These are phyloP conservation scores for Asclepias syriaca DNA, from an alignment of 257 asterid species.

Conservation along the genomic window DNA sequence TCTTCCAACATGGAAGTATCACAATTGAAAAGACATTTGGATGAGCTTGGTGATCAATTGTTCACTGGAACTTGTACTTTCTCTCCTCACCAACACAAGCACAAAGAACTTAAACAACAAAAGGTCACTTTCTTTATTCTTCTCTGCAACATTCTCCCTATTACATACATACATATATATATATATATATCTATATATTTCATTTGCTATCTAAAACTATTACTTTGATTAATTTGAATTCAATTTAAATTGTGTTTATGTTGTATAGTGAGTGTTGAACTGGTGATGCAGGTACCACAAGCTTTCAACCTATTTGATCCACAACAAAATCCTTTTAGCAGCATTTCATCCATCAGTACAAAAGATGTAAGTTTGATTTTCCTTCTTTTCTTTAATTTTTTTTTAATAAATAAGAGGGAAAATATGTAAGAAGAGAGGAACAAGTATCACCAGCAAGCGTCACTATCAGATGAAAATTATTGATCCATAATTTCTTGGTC, in stretches of 20 bases:
- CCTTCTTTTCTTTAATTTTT: background rate
- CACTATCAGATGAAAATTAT: background rate
- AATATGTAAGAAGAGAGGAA: background rate
- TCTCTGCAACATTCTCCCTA: background rate
- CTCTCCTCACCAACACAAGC: slow-evolving; percentile 47
- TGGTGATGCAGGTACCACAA: slow-evolving; percentile 41
- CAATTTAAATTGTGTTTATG: no score
- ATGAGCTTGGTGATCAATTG: slow-evolving; percentile 74
- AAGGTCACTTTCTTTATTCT: slow-evolving; percentile 34
- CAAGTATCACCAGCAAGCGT: background rate
- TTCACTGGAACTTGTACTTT: slow-evolving; percentile 68
- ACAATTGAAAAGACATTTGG: slow-evolving; percentile 64
- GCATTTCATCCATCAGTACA: slow-evolving; percentile 42
- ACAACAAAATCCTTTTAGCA: slow-evolving; percentile 38
- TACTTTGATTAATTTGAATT: no score
- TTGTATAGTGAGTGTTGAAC: no score
- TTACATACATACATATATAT: no score
- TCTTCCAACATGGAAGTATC: slow-evolving; percentile 66
- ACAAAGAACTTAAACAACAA: slow-evolving; percentile 36
- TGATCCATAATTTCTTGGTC: background rate
- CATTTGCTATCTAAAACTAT: no score
- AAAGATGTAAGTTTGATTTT: slow-evolving; percentile 67
- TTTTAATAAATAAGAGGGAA: background rate
- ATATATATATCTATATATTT: no score
- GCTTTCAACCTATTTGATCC: slow-evolving; percentile 84